Percentiles rank a stretch among this genome's conserved stretches.
Evolutionary conservation across 2,329 filamentous ascomycete genomes (phyloP).

Genomic region (Fusarium incarnatum): DNA sequence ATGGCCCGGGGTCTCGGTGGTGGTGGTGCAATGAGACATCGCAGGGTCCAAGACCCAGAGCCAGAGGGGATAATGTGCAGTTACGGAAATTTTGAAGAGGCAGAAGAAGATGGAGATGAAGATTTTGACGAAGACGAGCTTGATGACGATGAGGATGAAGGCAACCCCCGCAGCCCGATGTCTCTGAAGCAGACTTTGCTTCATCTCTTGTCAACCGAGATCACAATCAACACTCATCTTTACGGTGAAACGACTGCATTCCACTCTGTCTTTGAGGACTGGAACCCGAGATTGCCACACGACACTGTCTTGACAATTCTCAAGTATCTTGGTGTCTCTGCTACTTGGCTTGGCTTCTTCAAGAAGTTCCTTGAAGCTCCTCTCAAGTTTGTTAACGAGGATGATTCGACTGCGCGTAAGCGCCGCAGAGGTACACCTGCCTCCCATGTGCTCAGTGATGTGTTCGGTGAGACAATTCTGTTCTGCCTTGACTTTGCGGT

Average conservation of each 20-base stretch:
- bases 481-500: slow-evolving; percentile 75
- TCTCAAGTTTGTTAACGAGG: slow-evolving; percentile 67
- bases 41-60: background rate
- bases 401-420: slow-evolving; percentile 54
- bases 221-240: slow-evolving; percentile 58
- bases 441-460: slow-evolving; percentile 68
- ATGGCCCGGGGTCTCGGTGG: too few relatives aligned
- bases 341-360: slow-evolving; percentile 70
- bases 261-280: slow-evolving; percentile 60
- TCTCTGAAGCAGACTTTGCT: slow-evolving; percentile 61
- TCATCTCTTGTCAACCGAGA: slow-evolving; percentile 61
- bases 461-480: slow-evolving; percentile 69
- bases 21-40: slow-evolving; percentile 3
- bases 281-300: slow-evolving; percentile 63
- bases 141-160: slow-evolving; percentile 21
- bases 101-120: slow-evolving; percentile 15
- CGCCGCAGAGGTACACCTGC: slow-evolving; percentile 69
- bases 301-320: slow-evolving; percentile 68
- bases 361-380: slow-evolving; percentile 68
- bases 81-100: background rate
- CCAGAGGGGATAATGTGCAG: too few relatives aligned
- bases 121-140: slow-evolving; percentile 15
- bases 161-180: slow-evolving; percentile 50
- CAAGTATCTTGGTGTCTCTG: slow-evolving; percentile 68
- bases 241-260: slow-evolving; percentile 60